Base-by-base conservation (phyloP, 2,329 filamentous ascomycete genomes). In the Paraphaeosphaeria sporulosa region DNA sequence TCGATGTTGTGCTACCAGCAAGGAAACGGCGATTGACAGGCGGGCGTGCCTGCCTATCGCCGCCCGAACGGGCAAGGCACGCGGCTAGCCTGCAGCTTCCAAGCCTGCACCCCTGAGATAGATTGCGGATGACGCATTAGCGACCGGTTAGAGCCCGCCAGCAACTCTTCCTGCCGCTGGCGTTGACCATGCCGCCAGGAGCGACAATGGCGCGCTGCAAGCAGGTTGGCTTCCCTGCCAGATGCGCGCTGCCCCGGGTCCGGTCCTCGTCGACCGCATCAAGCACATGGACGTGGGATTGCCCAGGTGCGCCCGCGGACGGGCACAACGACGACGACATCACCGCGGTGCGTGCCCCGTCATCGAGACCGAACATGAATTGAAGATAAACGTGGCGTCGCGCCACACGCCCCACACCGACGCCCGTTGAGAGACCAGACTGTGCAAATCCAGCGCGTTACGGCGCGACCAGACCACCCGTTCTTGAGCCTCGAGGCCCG, bases 1-100 rank as follows among this genome's bases (percentile, higher is more conserved):
- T 58, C 58, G 65, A 62, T 65, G 55, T 61, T 59, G 61, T 64
- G 61, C 58, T 38, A 40, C 40, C 44, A 64, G 63, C 64, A 65
- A 64, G 64, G 66, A 61, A 59, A 50, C 51, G 30, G 55, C 62
- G 46, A 66, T 48, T 57, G 57, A 38, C 53, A 40, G 32, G 42
- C 54, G 53, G 44, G 30, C 53, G 54, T 58, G 58, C 61, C 57
- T 63, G 61, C 58, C 53, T 47, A 59, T 59, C 56, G 1, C 40
- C 42, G 4, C 54, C 43, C 23, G 23, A 36, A 27, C 1, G 30
- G 60, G 60, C 8, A 50, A 51, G 23, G 44, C 30, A 38, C 36
- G 21, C 21, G 36, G 50, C 57, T 25, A 54, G 25, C 23, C 9
- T 44, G 51, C 34, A 27, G 36, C 13, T 27, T 32, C 48, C 52